A percentile compares a stretch with the other conserved stretches of the same genome.
Evolutionary conservation across 345 rosid species (phyloP).

Genomic region (Corchorus capsularis): DNA sequence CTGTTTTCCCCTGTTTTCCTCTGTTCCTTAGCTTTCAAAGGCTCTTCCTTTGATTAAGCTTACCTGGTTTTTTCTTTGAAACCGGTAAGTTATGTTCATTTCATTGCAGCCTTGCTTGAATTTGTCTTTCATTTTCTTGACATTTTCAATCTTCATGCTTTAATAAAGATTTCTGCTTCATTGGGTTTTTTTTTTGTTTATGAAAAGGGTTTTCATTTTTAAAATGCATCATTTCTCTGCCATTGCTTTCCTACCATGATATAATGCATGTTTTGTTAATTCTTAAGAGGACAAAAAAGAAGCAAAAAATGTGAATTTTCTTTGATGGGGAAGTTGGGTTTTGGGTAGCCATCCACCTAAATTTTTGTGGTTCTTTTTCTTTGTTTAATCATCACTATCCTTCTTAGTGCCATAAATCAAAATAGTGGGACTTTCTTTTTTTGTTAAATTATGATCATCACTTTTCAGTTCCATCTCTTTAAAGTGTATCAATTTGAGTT

Average conservation of each 20-base stretch:
- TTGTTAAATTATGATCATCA: background rate
- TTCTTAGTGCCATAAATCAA: slow-evolving; percentile 7
- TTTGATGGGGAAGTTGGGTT: background rate
- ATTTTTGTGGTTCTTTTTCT: background rate
- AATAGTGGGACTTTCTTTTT: background rate
- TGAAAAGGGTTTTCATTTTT: background rate
- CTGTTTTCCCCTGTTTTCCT: background rate
- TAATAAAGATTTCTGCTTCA: background rate
- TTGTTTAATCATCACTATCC: background rate
- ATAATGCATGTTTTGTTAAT: background rate
- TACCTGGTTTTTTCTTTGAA: slow-evolving; percentile 18
- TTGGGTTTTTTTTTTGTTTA: slow-evolving; percentile 1
- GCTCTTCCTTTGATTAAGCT: slow-evolving; percentile 7
- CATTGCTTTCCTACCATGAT: background rate
- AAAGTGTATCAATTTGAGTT: background rate
- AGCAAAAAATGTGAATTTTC: background rate
- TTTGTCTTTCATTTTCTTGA: background rate
- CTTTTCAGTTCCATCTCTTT: slow-evolving; percentile 12
- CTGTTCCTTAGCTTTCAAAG: background rate
- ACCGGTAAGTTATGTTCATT: slow-evolving; percentile 28
- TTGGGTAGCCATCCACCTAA: background rate
- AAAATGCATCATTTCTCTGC: background rate
- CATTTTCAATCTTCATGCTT: background rate
- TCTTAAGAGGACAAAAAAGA: background rate
- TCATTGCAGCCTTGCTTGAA: background rate